These are phyloP conservation scores for Phaeophleospora eucalypticola DNA, from an alignment of 2,329 filamentous ascomycete species.

Conservation along the genomic window DNA sequence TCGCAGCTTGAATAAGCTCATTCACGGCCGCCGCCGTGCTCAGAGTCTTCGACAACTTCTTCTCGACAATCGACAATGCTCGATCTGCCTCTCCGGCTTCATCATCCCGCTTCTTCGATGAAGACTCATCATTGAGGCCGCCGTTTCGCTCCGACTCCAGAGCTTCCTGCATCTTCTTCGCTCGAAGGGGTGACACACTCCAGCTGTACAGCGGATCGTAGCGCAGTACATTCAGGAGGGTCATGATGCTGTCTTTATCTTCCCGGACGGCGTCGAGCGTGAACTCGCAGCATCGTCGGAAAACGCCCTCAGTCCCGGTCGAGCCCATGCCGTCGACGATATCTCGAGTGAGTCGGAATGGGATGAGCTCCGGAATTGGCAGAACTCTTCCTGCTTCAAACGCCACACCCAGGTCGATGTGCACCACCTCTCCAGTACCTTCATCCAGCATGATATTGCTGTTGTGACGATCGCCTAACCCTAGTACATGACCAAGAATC, in stretches of 20 bases:
- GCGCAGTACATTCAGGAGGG: constrained; percentile 92
- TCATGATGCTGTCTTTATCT: constrained; percentile 97
- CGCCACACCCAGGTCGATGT: constrained; percentile 94
- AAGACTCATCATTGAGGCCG: constrained; percentile 32
- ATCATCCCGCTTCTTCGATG: constrained; percentile 42
- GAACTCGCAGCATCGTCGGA: constrained; percentile 96
- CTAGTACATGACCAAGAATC: constrained; percentile 83
- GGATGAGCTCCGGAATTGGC: constrained; percentile 90
- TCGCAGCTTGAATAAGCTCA: constrained; percentile 92
- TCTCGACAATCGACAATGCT: constrained; percentile 86
- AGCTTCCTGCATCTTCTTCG: constrained; percentile 64
- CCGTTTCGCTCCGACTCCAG: constrained; percentile 49
- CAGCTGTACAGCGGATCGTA: constrained; percentile 97
- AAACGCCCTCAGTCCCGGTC: constrained; percentile 91
- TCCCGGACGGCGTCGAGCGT: constrained; percentile 91
- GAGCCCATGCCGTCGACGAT: constrained; percentile 97
- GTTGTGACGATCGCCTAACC: constrained; percentile 88
- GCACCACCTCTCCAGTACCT: constrained; percentile 85
- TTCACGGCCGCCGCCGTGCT: constrained; percentile 95
- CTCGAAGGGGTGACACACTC: constrained; percentile 72
- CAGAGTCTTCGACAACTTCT: constrained; percentile 90
- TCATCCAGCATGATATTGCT: constrained; percentile 95
- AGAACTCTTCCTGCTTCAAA: constrained; percentile 97
- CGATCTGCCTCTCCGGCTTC: constrained; percentile 80
- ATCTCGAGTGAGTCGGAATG: constrained; percentile 89